These are phyloP conservation scores for Nematocida displodere DNA, from an alignment of 371 early-diverging fungal genomes.

Conservation along the genomic window DNA sequence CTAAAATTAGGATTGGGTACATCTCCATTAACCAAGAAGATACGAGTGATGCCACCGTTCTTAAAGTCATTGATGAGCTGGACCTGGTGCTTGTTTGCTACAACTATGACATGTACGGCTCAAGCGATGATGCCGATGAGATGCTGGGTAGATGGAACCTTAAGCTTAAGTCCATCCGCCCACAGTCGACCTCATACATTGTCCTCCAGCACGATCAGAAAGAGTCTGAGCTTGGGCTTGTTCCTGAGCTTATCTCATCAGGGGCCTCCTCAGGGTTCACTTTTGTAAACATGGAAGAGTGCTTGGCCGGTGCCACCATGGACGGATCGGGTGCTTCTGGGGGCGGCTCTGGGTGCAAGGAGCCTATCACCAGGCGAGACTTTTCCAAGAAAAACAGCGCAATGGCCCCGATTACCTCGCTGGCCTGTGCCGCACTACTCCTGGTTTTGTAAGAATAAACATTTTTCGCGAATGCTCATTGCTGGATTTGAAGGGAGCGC, in stretches of 20 bases:
- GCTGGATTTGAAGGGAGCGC: conserved; percentile 83
- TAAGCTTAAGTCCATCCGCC: conserved; percentile 47
- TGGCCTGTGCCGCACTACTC: conserved; percentile 13
- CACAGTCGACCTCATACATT: conserved; percentile 61
- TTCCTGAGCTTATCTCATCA: conserved; percentile 57
- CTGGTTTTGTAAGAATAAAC: conserved; percentile 20
- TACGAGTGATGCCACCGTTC: conserved; percentile 49
- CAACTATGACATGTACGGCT: conserved; percentile 59
- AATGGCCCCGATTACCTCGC: background rate
- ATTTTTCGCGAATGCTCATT: conserved; percentile 53
- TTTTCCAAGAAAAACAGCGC: conserved; percentile 24
- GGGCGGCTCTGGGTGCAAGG: background rate
- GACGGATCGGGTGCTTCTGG: background rate
- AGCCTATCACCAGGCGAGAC: background rate
- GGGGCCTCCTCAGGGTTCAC: conserved; percentile 55
- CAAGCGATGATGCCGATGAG: conserved; percentile 42
- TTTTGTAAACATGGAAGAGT: conserved; percentile 62
- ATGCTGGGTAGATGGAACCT: conserved; percentile 48
- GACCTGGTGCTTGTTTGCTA: conserved; percentile 58
- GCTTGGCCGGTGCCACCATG: conserved; percentile 54
- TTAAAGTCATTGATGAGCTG: conserved; percentile 53
- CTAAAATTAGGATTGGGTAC: conserved; percentile 54
- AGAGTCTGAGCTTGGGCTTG: conserved; percentile 54
- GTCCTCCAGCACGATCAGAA: conserved; percentile 60
- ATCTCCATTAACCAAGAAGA: conserved; percentile 57